phyloP scores from a whole-genome alignment of 2,329 filamentous ascomycete genomes.

The Aspergillus texensis region DNA sequence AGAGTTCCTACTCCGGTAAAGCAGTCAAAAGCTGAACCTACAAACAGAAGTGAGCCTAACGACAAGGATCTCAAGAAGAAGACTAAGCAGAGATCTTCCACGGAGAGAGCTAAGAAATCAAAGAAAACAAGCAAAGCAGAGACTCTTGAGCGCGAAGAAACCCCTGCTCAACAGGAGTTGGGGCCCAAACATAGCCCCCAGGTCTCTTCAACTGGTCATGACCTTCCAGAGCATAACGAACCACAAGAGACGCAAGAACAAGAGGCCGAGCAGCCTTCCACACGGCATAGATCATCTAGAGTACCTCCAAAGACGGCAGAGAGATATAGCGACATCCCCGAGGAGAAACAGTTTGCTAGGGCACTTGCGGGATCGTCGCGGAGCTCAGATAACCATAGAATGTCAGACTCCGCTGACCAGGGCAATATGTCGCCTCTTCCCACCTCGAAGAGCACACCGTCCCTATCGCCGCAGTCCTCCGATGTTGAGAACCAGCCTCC shows the following conservation, averaged over 20 bases:
- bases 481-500: slow-evolving; percentile 80
- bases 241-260: slow-evolving; percentile 20
- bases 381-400: slow-evolving; percentile 16
- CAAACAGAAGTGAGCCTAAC: slow-evolving; percentile 13
- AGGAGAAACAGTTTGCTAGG: slow-evolving; percentile 38
- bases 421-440: slow-evolving; percentile 31
- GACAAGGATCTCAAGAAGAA: slow-evolving; percentile 30
- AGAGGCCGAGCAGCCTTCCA: slow-evolving; percentile 18
- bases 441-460: slow-evolving; percentile 55
- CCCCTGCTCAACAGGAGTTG: background rate
- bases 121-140: slow-evolving; percentile 16
- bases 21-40: slow-evolving; percentile 32
- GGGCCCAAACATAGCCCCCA: slow-evolving; percentile 1
- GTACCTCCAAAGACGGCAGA: slow-evolving; percentile 40
- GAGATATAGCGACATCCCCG: slow-evolving; percentile 41
- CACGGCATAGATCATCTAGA: slow-evolving; percentile 28
- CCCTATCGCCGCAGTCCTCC: slow-evolving; percentile 72
- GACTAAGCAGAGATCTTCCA: slow-evolving; percentile 30
- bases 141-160: slow-evolving; percentile 13
- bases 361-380: slow-evolving; percentile 33
- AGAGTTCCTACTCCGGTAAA: slow-evolving; percentile 29
- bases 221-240: slow-evolving; percentile 21
- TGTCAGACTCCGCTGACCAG: slow-evolving; percentile 12
- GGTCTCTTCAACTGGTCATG: background rate
- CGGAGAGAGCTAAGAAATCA: slow-evolving; percentile 33